A percentile compares a stretch with the other conserved stretches of the same genome.
Conservation (phyloP, 1,284 basidiomycete species). For the Sanghuangporus sanghuang region DNA sequence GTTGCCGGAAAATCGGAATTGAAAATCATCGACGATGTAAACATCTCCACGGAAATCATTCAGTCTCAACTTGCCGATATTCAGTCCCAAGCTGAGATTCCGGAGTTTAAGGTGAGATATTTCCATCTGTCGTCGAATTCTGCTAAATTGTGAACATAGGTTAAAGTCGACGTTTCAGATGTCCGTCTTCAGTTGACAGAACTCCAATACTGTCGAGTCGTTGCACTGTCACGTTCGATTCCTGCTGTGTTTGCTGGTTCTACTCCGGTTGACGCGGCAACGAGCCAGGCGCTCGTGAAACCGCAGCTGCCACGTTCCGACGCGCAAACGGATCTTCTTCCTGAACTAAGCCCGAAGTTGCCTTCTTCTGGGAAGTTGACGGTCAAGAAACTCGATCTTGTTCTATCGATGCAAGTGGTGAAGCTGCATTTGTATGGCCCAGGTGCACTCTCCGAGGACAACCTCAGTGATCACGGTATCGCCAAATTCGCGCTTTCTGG, state of each 20-base stretch:
- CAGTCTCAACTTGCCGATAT: constrained; percentile 57
- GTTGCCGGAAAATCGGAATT: constrained; percentile 49
- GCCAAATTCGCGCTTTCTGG: constrained; percentile 82
- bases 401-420: constrained; percentile 71
- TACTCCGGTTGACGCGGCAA: not conserved
- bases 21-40: constrained; percentile 93
- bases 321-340: constrained; percentile 45
- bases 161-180: constrained; percentile 80
- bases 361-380: constrained; percentile 27
- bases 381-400: constrained; percentile 73
- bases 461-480: constrained; percentile 78
- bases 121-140: not conserved
- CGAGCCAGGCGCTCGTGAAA: not conserved
- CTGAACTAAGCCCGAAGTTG: constrained; percentile 43
- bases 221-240: constrained; percentile 70
- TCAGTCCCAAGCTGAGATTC: constrained; percentile 40
- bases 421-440: constrained; percentile 91
- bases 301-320: not conserved
- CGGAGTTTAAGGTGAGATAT: constrained; percentile 63
- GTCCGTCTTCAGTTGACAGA: constrained; percentile 89
- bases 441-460: constrained; percentile 52
- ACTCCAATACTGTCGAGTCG: constrained; percentile 80
- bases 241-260: constrained; percentile 49
- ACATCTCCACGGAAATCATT: constrained; percentile 67
- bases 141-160: constrained; percentile 34